phyloP scores from a whole-genome alignment of 73 alveolate species.

The Paramecium biaurelia region DNA sequence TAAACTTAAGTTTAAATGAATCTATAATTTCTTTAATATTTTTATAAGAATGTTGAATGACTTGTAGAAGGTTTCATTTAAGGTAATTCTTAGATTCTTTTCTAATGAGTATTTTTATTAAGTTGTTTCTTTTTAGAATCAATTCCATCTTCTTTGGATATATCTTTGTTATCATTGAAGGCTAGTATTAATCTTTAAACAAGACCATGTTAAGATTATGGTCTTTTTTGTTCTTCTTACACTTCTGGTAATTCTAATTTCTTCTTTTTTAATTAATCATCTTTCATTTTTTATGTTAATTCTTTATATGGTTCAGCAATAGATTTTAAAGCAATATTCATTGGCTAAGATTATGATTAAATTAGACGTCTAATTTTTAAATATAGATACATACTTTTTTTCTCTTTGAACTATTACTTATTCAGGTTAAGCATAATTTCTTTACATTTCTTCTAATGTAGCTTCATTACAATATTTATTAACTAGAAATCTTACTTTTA shows the following conservation, averaged over 20 bases:
- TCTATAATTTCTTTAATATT: background rate
- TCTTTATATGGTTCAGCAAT: background rate
- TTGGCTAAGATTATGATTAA: background rate
- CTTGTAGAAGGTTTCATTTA: background rate
- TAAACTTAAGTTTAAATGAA: background rate
- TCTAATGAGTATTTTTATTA: background rate
- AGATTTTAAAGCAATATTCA: background rate
- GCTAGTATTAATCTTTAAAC: background rate
- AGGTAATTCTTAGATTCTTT: background rate
- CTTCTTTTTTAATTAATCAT: background rate
- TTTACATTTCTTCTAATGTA: slow-evolving; percentile 50
- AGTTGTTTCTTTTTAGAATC: background rate
- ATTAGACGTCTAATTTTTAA: background rate
- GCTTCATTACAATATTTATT: slow-evolving; percentile 53
- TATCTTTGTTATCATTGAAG: background rate
- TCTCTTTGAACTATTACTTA: background rate
- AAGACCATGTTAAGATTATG: background rate
- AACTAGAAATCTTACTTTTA: background rate
- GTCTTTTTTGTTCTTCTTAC: background rate
- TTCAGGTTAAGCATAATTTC: slow-evolving; percentile 6
- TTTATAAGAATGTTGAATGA: background rate
- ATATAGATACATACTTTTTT: background rate
- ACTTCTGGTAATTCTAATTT: background rate
- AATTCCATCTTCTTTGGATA: background rate
- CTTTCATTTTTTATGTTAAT: slow-evolving; percentile 9